A percentile compares a stretch with the other conserved stretches of the same genome.
These are phyloP conservation scores for Vaccinium vitisidaea DNA, from an alignment of 148 eudicot genomes.

Conservation along the genomic window DNA sequence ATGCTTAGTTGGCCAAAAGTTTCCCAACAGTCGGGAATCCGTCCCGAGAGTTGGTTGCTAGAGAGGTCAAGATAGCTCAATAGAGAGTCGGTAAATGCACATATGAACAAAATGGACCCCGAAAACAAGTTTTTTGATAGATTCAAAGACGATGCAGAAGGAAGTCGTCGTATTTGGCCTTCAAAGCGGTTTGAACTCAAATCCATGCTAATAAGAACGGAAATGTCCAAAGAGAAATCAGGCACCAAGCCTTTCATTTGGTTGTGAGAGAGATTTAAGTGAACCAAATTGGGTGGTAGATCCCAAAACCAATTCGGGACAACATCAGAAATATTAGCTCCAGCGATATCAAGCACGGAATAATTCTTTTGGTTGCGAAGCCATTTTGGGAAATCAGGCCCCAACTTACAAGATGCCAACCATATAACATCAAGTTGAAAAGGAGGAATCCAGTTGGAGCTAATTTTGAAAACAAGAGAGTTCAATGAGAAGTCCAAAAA, in stretches of 20 bases:
- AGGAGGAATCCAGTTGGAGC: slow-evolving; percentile 16
- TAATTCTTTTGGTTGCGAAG: slow-evolving; percentile 3
- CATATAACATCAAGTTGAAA: slow-evolving; percentile 8
- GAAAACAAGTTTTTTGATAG: slow-evolving; percentile 16
- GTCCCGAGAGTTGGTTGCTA: slow-evolving; percentile 11
- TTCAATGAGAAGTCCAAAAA: slow-evolving; percentile 7
- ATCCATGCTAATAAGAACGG: background rate
- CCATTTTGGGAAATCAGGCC: slow-evolving; percentile 23
- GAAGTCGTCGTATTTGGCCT: slow-evolving; percentile 17
- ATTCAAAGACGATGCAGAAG: background rate
- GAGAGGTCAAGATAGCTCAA: slow-evolving; percentile 4
- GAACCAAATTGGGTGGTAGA: background rate
- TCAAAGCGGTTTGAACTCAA: slow-evolving; percentile 14
- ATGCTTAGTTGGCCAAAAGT: background rate
- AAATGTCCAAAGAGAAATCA: background rate
- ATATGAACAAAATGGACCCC: background rate
- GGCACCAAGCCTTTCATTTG: slow-evolving; percentile 14
- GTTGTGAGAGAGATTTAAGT: slow-evolving; percentile 23
- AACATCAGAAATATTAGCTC: background rate
- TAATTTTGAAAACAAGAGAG: background rate
- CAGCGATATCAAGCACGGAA: background rate
- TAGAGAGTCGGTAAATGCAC: background rate
- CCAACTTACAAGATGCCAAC: slow-evolving; percentile 12
- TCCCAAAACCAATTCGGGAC: slow-evolving; percentile 18
- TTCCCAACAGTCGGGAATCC: slow-evolving; percentile 13